Conservation (phyloP, 2,329 filamentous ascomycete species). For the Blastomyces silverae region DNA sequence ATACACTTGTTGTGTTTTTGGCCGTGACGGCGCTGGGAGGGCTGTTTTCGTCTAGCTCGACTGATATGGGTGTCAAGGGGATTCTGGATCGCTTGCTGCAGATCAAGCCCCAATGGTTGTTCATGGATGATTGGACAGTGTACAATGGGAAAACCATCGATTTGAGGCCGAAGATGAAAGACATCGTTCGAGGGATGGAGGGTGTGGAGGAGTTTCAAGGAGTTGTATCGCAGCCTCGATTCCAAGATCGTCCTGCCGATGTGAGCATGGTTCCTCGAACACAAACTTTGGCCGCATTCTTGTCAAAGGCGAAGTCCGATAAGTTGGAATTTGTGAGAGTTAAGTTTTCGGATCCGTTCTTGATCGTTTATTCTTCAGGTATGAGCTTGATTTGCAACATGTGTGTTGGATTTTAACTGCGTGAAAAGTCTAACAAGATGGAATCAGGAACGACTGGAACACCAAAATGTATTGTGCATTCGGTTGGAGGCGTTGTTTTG, state of each 20-base stretch:
- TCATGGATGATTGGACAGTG: constrained; percentile 71
- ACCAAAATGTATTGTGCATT: constrained; percentile 82
- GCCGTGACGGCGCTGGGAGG: constrained; percentile 65
- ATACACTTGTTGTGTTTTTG: constrained; percentile 65
- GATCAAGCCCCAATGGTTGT: constrained; percentile 70
- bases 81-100: constrained; percentile 68
- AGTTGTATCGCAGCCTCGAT: constrained; percentile 61
- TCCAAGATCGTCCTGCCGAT: constrained; percentile 51
- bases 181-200: constrained; percentile 58
- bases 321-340: constrained; percentile 53
- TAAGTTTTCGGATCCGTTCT: constrained; percentile 65
- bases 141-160: constrained; percentile 74
- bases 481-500: constrained; percentile 38
- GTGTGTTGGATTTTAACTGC: background rate
- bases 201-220: constrained; percentile 55
- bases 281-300: constrained; percentile 39
- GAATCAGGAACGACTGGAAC: constrained; percentile 69
- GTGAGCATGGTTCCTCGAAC: constrained; percentile 47
- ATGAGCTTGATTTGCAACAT: background rate
- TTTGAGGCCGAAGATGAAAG: constrained; percentile 63
- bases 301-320: constrained; percentile 29
- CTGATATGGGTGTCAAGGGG: constrained; percentile 76
- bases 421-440: background rate
- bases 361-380: constrained; percentile 71
- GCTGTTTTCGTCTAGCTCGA: constrained; percentile 68